Evolutionary conservation across 805 yeast species (phyloP).

Genomic region (Hermanozyma aechmeae): DNA sequence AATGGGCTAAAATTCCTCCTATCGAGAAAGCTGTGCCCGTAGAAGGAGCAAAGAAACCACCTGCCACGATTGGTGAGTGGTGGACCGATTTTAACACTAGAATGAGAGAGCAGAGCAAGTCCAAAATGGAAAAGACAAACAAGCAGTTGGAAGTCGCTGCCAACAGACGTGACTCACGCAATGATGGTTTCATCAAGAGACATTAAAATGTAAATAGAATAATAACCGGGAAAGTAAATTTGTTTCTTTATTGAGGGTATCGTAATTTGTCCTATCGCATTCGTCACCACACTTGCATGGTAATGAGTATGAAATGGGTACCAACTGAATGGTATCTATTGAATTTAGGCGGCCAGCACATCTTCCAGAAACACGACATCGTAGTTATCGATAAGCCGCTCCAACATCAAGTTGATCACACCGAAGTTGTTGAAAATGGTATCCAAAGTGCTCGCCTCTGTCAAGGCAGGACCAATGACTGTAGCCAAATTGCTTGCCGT

Average conservation of each 20-base stretch:
- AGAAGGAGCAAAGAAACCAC: conserved; percentile 15
- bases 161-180: conserved; percentile 20
- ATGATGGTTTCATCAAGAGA: conserved; percentile 30
- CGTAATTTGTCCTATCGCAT: background rate
- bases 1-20: conserved; percentile 47
- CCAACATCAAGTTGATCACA: conserved; percentile 44
- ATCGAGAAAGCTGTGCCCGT: conserved; percentile 52
- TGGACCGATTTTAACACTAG: conserved; percentile 23
- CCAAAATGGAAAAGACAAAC: conserved; percentile 24
- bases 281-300: no score
- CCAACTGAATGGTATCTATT: background rate
- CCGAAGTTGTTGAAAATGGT: conserved; percentile 41
- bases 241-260: background rate
- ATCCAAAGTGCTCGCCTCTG: conserved; percentile 45
- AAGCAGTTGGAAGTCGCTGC: conserved; percentile 28
- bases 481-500: conserved; percentile 84
- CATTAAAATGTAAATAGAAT: conserved; percentile 27
- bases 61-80: conserved; percentile 28
- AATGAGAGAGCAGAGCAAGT: conserved; percentile 22
- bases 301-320: background rate
- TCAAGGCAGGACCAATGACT: conserved; percentile 63
- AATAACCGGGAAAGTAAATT: background rate
- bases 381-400: conserved; percentile 37
- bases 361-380: conserved; percentile 10
- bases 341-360: background rate